Base-by-base conservation (phyloP, 768 basidiomycete genomes). In the Cyathus striatus region DNA sequence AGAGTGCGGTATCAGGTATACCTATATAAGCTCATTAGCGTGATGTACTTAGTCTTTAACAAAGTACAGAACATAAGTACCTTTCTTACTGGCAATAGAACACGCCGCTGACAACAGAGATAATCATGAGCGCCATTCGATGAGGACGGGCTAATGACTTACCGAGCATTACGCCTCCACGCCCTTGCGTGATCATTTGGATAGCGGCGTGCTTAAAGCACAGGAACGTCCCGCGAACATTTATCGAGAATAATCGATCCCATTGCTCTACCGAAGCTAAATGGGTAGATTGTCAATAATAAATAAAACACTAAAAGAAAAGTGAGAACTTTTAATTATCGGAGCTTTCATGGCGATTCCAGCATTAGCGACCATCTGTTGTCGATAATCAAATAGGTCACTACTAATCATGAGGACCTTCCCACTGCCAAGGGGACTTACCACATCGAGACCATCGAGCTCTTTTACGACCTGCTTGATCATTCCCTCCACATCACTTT, bases 401-500 rank as follows among this genome's bases (percentile, higher is more conserved):
- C n/a, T n/a, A n/a, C n/a, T n/a, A n/a, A n/a, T n/a, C n/a, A n/a
- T n/a, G n/a, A n/a, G n/a, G 26, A 6, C 45, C 53, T 30, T 41
- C 22, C n/a, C n/a, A n/a, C n/a, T n/a, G n/a, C n/a, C n/a, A n/a
- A n/a, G n/a, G n/a, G 23, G 18, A 43, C 43, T 17, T 25, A 57
- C 56, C 26, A 59, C 52, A 30, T 57, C 52, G 6, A 57, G 38
- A 6, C 49, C 41, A 7, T 53, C 58, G 3, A 57, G 45, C 7
- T 42, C 36, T 7, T 45, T 32, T 1, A 46, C 49, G 2, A 43
- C 42, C 1, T 26, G 40, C 5, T 54, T 50, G 7, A 57, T 45
- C 41, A 56, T 41, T 2, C 20, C 26, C 10, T 46, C 37, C 3
- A 57, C 56, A 17, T 59, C 46, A 5, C 46, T 27, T 27, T 57